Conservation (phyloP, 306 rosid genomes). For the Adenanthera pavonina region DNA sequence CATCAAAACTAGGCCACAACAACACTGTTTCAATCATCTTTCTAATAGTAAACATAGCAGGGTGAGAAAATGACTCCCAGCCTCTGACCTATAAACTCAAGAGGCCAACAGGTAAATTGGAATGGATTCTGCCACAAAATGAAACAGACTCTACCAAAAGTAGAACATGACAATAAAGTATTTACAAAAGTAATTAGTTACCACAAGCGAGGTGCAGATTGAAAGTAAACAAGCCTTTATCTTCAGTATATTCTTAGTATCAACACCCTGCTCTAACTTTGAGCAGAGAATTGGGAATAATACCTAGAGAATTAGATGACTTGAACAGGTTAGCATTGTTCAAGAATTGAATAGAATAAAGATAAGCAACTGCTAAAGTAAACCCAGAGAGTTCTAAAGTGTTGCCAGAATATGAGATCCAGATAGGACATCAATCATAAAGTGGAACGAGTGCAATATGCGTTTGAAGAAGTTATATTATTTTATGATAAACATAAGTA, state of each 20-base stretch:
- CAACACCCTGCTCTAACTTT: constrained; percentile 58
- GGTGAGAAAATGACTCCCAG: constrained; percentile 63
- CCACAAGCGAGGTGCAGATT: constrained; percentile 85
- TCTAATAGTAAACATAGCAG: constrained; percentile 56
- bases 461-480: not conserved
- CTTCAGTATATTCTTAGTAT: constrained; percentile 53
- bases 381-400: not conserved
- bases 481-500: too few relatives aligned
- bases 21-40: constrained; percentile 66
- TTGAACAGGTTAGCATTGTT: constrained; percentile 30
- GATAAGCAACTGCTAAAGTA: constrained; percentile 7
- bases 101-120: constrained; percentile 32
- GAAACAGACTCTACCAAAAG: constrained; percentile 27
- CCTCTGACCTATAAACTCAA: constrained; percentile 71
- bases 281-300: constrained; percentile 64
- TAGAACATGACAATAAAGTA: constrained; percentile 27
- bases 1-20: constrained; percentile 76
- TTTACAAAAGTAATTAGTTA: constrained; percentile 41
- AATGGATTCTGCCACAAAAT: constrained; percentile 34
- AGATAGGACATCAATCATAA: constrained; percentile 12
- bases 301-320: constrained; percentile 58
- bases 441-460: constrained; percentile 7
- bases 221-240: constrained; percentile 83
- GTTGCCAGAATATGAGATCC: constrained; percentile 34
- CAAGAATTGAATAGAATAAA: constrained; percentile 22